Conservation (phyloP, 495 filamentous ascomycete genomes). For the Aspergillus funiculosus region DNA sequence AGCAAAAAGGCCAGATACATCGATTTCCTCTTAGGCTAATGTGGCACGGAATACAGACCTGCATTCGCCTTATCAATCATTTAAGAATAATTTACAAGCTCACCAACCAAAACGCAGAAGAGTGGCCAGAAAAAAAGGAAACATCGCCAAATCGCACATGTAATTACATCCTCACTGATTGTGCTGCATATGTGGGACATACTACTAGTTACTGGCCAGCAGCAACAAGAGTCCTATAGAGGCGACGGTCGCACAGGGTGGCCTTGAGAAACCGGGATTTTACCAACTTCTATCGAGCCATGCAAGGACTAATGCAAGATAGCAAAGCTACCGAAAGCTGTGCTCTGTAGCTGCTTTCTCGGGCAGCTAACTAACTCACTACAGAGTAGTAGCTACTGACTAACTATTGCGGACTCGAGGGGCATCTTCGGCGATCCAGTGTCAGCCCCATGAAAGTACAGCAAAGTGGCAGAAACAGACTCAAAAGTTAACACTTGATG, state of each 20-base stretch:
- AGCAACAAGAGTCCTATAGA: constrained; percentile 1
- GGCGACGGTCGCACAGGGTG: constrained; percentile 16
- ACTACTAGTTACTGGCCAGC: too few relatives aligned
- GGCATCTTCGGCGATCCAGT: constrained; percentile 18
- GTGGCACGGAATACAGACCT: constrained; percentile 7
- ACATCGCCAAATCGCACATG: not conserved
- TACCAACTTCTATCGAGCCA: constrained; percentile 17
- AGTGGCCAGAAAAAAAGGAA: too few relatives aligned
- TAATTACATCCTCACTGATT: constrained; percentile 8
- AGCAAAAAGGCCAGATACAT: constrained; percentile 7
- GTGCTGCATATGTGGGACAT: constrained; percentile 10
- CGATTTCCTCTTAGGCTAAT: constrained; percentile 8
- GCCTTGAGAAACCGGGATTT: constrained; percentile 17
- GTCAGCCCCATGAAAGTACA: constrained; percentile 9
- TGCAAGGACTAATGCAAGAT: constrained; percentile 27
- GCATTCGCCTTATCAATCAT: constrained; percentile 15
- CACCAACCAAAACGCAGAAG: constrained; percentile 13
- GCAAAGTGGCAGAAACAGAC: constrained; percentile 16
- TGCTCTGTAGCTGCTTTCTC: constrained; percentile 18
- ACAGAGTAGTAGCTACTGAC: too few relatives aligned
- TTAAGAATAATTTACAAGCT: constrained; percentile 10
- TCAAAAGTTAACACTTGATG: constrained; percentile 15
- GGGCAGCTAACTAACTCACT: constrained; percentile 24
- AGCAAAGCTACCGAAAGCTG: constrained; percentile 21
- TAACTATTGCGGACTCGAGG: too few relatives aligned